A percentile compares a stretch with the other conserved stretches of the same genome.
Evolutionary conservation across 108 stramenopile species (phyloP).

Genomic region (Skeletonema grethae): DNA sequence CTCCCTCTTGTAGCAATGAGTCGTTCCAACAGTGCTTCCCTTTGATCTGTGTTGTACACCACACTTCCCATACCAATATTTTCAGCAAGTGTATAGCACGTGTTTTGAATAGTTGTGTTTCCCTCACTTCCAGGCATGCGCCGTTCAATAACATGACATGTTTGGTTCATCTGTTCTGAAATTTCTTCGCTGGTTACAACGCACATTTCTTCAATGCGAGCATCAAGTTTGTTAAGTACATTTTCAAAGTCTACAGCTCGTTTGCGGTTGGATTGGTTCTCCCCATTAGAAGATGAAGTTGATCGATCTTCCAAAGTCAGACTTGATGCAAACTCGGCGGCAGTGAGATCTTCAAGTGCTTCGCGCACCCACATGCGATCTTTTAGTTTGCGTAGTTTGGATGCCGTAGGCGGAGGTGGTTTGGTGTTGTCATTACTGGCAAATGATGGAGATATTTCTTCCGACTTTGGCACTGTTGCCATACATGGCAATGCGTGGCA

Average conservation of each 20-base stretch:
- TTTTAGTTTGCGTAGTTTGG: slow-evolving; percentile 75
- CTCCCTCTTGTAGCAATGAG: slow-evolving; percentile 35
- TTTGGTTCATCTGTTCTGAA: slow-evolving; percentile 13
- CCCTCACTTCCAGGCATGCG: slow-evolving; percentile 24
- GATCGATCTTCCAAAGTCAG: slow-evolving; percentile 50
- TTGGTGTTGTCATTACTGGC: background rate
- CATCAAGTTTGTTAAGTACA: slow-evolving; percentile 68
- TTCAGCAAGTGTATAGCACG: slow-evolving; percentile 32
- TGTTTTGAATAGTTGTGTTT: slow-evolving; percentile 8
- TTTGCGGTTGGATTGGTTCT: slow-evolving; percentile 23
- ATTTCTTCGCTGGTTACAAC: slow-evolving; percentile 14
- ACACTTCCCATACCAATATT: slow-evolving; percentile 65
- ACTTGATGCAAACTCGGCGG: slow-evolving; percentile 83
- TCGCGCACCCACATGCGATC: slow-evolving; percentile 91
- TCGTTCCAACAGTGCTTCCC: slow-evolving; percentile 57
- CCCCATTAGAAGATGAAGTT: background rate
- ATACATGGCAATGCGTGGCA: background rate
- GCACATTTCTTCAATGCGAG: slow-evolving; percentile 75
- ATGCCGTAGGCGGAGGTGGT: background rate
- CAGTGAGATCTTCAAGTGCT: slow-evolving; percentile 82
- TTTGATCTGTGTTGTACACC: slow-evolving; percentile 67
- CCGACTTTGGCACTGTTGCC: background rate
- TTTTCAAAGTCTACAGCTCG: slow-evolving; percentile 89
- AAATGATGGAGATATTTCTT: slow-evolving; percentile 3
- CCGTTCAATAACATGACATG: slow-evolving; percentile 28